These are phyloP conservation scores for Aureobasidium sp. DNA, from an alignment of 2,329 filamentous ascomycete species.

Conservation along the genomic window DNA sequence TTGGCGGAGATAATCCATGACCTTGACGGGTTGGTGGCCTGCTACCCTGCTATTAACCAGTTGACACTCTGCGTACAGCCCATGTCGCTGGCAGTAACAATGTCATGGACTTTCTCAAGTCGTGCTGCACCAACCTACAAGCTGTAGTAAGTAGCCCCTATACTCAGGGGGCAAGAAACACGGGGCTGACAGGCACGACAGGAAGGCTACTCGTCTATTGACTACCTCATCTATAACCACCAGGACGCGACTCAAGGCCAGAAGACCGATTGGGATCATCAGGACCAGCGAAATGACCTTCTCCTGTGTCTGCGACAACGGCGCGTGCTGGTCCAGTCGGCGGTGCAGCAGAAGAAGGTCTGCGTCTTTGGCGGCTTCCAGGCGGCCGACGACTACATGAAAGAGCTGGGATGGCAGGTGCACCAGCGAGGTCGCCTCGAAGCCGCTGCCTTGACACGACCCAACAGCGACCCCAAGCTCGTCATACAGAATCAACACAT, in stretches of 20 bases:
- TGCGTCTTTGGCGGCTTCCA: conserved; percentile 11
- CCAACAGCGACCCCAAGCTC: background rate
- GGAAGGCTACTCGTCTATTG: conserved; percentile 12
- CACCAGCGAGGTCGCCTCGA: conserved; percentile 5
- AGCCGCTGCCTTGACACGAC: background rate
- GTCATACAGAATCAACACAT: conserved; percentile 8
- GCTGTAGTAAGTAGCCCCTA: conserved; percentile 11
- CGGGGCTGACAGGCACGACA: background rate
- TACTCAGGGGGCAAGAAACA: background rate
- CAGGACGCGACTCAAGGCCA: background rate
- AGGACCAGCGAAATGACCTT: background rate
- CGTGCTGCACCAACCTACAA: conserved; percentile 26
- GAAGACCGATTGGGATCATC: background rate
- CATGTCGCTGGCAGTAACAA: background rate
- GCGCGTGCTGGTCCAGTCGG: conserved; percentile 1
- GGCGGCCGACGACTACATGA: conserved; percentile 2
- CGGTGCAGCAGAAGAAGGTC: conserved; percentile 6
- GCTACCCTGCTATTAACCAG: background rate
- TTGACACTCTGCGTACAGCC: background rate
- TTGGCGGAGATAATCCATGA: conserved; percentile 5
- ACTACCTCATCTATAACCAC: conserved; percentile 11
- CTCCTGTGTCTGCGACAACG: background rate
- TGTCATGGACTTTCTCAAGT: conserved; percentile 27
- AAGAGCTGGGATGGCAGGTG: conserved; percentile 7
- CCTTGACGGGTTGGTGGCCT: background rate